Evolutionary conservation across 768 basidiomycete genomes (phyloP).

Genomic region (Suillus bovinus): DNA sequence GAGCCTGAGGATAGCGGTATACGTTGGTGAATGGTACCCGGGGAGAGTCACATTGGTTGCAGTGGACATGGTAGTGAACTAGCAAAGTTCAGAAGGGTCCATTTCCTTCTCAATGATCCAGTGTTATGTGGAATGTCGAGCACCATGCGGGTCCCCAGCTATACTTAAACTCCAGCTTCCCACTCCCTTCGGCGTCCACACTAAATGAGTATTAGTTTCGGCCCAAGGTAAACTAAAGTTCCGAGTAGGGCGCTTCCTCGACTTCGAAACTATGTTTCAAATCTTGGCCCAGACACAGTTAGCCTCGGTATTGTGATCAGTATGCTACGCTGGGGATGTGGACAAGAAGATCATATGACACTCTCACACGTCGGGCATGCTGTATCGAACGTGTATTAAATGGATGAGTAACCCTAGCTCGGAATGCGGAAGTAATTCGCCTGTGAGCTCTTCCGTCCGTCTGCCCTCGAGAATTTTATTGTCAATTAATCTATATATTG

Average conservation of each 20-base stretch:
- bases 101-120: slow-evolving; percentile 5
- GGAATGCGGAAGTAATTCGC: too few species aligned
- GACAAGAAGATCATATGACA: too few species aligned
- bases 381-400: too few species aligned
- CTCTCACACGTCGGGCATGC: too few species aligned
- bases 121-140: slow-evolving; percentile 12
- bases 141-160: slow-evolving; percentile 31
- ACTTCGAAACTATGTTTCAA: background rate
- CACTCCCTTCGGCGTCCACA: slow-evolving; percentile 27
- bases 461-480: too few species aligned
- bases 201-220: background rate
- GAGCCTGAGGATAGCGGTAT: slow-evolving; percentile 51
- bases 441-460: too few species aligned
- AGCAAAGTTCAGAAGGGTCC: slow-evolving; percentile 16
- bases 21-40: slow-evolving; percentile 51
- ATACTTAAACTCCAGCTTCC: slow-evolving; percentile 37
- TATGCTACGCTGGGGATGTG: too few species aligned
- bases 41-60: slow-evolving; percentile 50
- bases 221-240: background rate
- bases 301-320: too few species aligned
- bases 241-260: background rate
- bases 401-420: too few species aligned
- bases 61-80: slow-evolving; percentile 48
- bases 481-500: too few species aligned
- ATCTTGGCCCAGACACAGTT: too few species aligned